Base-by-base conservation (phyloP, 768 basidiomycete genomes). In the Lyophyllum shimeji region DNA sequence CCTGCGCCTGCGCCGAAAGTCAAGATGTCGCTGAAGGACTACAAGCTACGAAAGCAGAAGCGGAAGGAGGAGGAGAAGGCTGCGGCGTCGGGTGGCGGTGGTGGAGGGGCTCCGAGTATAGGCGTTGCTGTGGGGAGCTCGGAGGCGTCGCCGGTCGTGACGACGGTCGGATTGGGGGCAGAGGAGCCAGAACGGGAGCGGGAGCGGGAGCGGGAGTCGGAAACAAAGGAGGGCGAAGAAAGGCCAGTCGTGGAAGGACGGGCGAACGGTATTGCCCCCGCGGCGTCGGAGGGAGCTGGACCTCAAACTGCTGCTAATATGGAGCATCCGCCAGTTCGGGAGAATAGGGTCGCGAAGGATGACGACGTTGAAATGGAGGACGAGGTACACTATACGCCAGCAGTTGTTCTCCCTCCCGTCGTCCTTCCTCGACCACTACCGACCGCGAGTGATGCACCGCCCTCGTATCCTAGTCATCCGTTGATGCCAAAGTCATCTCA, bases 1-100 rank as follows among this genome's bases (percentile, higher is more conserved):
- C 74, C 71, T 1, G 68, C 69, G 0, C 70, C 67, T 12, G 70
- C 71, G 6, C 69, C 69, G 12, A 81, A 82, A 46, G 82, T 84
- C 43, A 83, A 83, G 59, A 77, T 84, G 67, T 81, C 84, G 0
- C 65, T 86, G 46, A 81, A 79, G 60, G 84, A 86, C 57, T 86
- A 84, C 60, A 80, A 77, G 27, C 53, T 80, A 27, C 68, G 84
- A 53, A 83, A 78, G 75, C 79, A 78, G 74, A 79, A 77, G 66
- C 74, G 77, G 60, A 71, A 75, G 51, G 80, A 76, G 51, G 80
- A 76, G 57, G 59, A 63, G 56, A 58, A 46, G 23, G 57, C 48
- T 8, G 54, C 47, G 15, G 49, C 42, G 1, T 61, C 34, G 39
- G 29, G 29, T 29, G 25, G 47, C 24, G 11, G 24, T n/a, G n/a